Evolutionary conservation across 768 basidiomycete genomes (phyloP).

Genomic region (Mycena olivaceomarginata): DNA sequence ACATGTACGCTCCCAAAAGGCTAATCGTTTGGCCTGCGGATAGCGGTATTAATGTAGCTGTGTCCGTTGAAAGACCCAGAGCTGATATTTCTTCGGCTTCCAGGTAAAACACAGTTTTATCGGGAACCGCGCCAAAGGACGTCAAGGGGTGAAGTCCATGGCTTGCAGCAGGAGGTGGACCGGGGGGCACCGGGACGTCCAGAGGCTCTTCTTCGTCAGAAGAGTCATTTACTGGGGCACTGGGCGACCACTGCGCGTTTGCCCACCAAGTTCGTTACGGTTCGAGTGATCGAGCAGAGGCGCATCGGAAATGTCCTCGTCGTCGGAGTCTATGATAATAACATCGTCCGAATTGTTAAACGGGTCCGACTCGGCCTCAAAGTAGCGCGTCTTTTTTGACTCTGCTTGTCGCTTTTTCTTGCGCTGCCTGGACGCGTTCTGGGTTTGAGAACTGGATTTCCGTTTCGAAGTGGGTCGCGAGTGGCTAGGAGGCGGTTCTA

Average conservation of each 20-base stretch:
- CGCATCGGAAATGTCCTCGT: constrained; percentile 54
- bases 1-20: constrained; percentile 79
- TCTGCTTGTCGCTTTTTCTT: constrained; percentile 55
- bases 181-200: constrained; percentile 45
- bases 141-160: constrained; percentile 57
- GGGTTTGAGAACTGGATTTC: constrained; percentile 57
- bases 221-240: constrained; percentile 67
- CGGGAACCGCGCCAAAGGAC: constrained; percentile 68
- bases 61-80: constrained; percentile 52
- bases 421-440: constrained; percentile 45
- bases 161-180: constrained; percentile 33
- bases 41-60: constrained; percentile 66
- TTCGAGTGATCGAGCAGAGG: constrained; percentile 40
- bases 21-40: constrained; percentile 71
- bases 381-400: constrained; percentile 57
- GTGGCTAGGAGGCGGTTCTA: constrained; percentile 28
- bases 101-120: constrained; percentile 69
- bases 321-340: constrained; percentile 61
- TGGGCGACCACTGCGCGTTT: constrained; percentile 78
- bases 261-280: constrained; percentile 32
- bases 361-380: constrained; percentile 53
- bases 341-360: constrained; percentile 61
- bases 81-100: constrained; percentile 58
- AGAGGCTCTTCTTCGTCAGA: constrained; percentile 64
- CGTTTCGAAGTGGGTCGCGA: constrained; percentile 65